Base-by-base conservation (phyloP, 2,329 filamentous ascomycete species). In the Xylogone sp. region DNA sequence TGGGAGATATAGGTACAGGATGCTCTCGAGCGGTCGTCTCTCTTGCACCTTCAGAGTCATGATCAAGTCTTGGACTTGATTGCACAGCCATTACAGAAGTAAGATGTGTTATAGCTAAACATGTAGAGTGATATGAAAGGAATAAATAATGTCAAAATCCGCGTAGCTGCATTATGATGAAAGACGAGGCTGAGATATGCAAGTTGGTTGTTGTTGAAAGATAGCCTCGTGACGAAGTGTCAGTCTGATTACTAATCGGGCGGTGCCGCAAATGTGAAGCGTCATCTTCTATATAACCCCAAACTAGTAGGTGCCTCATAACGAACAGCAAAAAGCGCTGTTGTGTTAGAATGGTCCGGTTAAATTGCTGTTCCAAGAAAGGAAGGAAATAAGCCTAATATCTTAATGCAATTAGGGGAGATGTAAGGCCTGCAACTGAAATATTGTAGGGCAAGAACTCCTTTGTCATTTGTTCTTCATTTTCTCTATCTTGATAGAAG, bases 171-270 rank as follows among this genome's bases (percentile, higher is more conserved):
- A 39, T 39, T 18, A 16, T 16, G 10, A 39, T 39, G 8, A 39
- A 39, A 7, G 34, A 39, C 34, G 22, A 49, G 39, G 48, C 48
- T 49, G 39, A 49, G 34, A 39, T 21, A 49, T 20, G 24, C 24
- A 27, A 27, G 24, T 27, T 27, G 24, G 24, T 22, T 45, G 21
- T 29, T 44, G 48, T 45, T 21, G 39, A 49, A 45, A 34, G 45
- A 39, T 49, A 43, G 48, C 44, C 39, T 49, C 22, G 34, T 39
- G 34, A 39, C 34, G 34, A 16, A 4, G 34, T 16, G 6, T 39
- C 13, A n/a, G 34, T 5, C 34, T 16, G n/a, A 6, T 39, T 39
- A 16, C 24, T 27, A 27, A 27, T 27, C 24, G 24, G n/a, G n/a
- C n/a, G n/a, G n/a, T n/a, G n/a, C 24, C 10, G 24, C 24, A 27